Conservation (phyloP, 2,329 filamentous ascomycete genomes). For the Fusarium albosuccineum region DNA sequence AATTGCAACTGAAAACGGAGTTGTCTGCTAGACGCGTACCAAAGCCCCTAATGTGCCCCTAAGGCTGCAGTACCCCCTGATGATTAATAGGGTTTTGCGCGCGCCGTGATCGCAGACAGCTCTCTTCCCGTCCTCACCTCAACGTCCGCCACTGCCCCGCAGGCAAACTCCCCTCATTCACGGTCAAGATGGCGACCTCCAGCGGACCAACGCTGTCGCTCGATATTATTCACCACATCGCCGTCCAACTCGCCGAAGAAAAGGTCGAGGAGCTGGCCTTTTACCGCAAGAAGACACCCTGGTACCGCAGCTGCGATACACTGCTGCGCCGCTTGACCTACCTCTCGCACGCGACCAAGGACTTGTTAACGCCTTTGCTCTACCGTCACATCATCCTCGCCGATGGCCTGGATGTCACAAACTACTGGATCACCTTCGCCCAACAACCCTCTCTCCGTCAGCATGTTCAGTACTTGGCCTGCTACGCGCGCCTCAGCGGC, state of each 20-base stretch:
- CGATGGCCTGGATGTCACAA: conserved; percentile 14
- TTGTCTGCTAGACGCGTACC: no score
- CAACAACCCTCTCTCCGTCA: conserved; percentile 29
- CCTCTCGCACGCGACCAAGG: conserved; percentile 24
- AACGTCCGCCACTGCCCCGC: no score
- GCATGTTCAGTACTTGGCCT: conserved; percentile 25
- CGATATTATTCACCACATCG: conserved; percentile 31
- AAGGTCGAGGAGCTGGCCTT: not conserved
- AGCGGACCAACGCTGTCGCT: conserved; percentile 20
- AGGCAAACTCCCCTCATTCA: no score
- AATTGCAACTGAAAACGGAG: no score
- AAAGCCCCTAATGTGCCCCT: no score
- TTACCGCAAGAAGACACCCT: no score
- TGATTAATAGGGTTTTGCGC: no score
- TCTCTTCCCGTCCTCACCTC: no score
- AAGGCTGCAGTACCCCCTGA: no score
- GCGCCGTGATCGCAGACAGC: not conserved
- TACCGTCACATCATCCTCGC: conserved; percentile 31
- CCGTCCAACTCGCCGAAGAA: not conserved
- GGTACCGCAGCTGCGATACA: not conserved
- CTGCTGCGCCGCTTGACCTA: conserved; percentile 26
- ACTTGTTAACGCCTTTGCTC: conserved; percentile 32
- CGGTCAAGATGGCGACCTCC: no score
- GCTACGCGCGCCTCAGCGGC: conserved; percentile 5
- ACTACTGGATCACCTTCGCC: conserved; percentile 29